Evolutionary conservation across 495 filamentous ascomycete species (phyloP).

Genomic region (Xylaria grammica): DNA sequence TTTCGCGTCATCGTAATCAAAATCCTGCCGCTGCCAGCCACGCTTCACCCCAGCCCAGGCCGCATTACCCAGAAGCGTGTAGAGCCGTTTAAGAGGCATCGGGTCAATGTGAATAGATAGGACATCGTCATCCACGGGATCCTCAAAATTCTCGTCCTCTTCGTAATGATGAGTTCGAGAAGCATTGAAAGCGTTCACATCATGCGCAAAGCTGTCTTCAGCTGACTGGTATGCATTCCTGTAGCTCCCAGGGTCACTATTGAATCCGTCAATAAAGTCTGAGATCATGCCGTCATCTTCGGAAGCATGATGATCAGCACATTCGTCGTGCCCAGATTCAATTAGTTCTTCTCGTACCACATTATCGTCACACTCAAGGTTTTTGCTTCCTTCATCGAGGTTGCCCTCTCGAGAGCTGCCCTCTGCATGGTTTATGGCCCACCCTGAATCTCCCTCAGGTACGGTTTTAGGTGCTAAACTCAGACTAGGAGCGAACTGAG

Average conservation of each 20-base stretch:
- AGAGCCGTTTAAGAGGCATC: slow-evolving; percentile 18
- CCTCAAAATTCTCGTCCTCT: slow-evolving; percentile 18
- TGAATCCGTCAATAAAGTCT: slow-evolving; percentile 15
- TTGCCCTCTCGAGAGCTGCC: background rate
- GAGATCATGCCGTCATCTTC: background rate
- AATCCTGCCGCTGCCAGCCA: slow-evolving; percentile 20
- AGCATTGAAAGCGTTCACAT: slow-evolving; percentile 28
- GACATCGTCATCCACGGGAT: slow-evolving; percentile 27
- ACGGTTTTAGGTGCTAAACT: background rate
- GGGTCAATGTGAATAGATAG: slow-evolving; percentile 24
- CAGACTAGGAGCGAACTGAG: background rate
- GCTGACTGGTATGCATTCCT: background rate
- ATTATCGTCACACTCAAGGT: background rate
- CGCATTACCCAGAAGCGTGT: slow-evolving; percentile 20
- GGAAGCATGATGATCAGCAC: background rate
- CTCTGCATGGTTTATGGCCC: background rate
- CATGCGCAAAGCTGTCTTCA: slow-evolving; percentile 29
- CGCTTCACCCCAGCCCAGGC: slow-evolving; percentile 27
- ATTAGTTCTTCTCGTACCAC: background rate
- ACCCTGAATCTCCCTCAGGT: background rate
- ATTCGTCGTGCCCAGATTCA: background rate
- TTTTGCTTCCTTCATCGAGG: background rate
- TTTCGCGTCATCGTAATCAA: slow-evolving; percentile 19
- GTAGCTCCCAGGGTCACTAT: slow-evolving; percentile 17
- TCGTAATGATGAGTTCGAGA: slow-evolving; percentile 15